These are phyloP conservation scores for Naumovozyma dairenensis DNA, from an alignment of 805 yeast genomes.

Conservation along the genomic window DNA sequence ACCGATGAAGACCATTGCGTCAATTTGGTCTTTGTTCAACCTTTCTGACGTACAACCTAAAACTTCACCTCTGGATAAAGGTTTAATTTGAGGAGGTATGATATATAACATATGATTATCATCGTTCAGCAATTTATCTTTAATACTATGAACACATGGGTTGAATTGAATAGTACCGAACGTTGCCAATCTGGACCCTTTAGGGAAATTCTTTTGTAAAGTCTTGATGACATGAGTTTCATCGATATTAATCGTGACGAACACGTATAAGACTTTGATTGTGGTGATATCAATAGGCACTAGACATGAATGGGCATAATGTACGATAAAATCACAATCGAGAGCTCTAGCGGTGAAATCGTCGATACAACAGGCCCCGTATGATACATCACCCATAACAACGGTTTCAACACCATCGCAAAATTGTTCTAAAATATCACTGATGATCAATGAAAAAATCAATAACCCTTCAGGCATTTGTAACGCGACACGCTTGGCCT, in stretches of 20 bases:
- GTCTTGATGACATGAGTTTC: conserved; percentile 74
- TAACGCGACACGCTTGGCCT: conserved; percentile 76
- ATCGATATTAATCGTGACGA: conserved; percentile 87
- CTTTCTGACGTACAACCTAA: conserved; percentile 92
- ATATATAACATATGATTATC: conserved; percentile 42
- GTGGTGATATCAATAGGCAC: conserved; percentile 90
- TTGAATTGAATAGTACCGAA: conserved; percentile 97
- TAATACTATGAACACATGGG: conserved; percentile 78
- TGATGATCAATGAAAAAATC: conserved; percentile 77
- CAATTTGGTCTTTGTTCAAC: conserved; percentile 50
- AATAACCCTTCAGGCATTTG: conserved; percentile 97
- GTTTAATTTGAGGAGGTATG: conserved; percentile 83
- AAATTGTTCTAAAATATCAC: conserved; percentile 88
- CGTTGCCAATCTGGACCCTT: conserved; percentile 62
- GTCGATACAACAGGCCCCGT: conserved; percentile 97
- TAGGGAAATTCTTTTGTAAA: conserved; percentile 53
- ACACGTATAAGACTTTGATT: conserved; percentile 87
- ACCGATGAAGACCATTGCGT: conserved; percentile 85
- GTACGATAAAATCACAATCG: conserved; percentile 90
- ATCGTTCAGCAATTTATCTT: conserved; percentile 46
- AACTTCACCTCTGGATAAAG: conserved; percentile 91
- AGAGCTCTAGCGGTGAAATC: conserved; percentile 89
- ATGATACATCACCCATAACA: conserved; percentile 97
- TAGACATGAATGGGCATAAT: conserved; percentile 93
- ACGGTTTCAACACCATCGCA: conserved; percentile 78